Base-by-base conservation (phyloP, 2,329 filamentous ascomycete species). In the Alternaria brassicae region DNA sequence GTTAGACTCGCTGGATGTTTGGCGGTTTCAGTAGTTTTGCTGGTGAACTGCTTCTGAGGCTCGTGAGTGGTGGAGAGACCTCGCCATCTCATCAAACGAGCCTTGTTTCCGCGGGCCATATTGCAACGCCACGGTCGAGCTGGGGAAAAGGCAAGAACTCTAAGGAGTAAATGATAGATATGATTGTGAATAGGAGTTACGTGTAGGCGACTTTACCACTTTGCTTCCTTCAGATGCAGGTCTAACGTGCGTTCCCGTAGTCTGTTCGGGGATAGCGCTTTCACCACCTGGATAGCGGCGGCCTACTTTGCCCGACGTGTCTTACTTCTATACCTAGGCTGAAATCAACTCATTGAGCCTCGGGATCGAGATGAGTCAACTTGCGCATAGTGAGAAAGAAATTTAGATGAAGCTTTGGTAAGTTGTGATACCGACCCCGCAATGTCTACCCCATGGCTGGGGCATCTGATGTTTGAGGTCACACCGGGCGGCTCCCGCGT, bases 391-490 rank as follows among this genome's bases (percentile, higher is more conserved):
- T 30, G 32, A 21, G 10, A 36, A 21, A 17, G 34, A 28, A 21
- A 32, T 49, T 23, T 32, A 32, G 25, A 40, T 32, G 53, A 40
- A 19, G 12, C 37, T 45, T 47, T 49, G 50, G 41, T 32, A 21
- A 19, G 27, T 37, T 34, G 56, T 40, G 17, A 30, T 30, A 30
- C 58, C 42, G 50, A 60, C 63, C 58, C 63, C 56, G 59, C 61
- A 54, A 50, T 52, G 42, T 32, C 41, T 50, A 47, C 40, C 53
- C 41, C 48, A 52, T 56, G 44, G 25, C 21, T 34, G 19, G 49
- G 17, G 32, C 58, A 62, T 58, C 58, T 66, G 37, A 63, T 58
- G 58, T 45, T 49, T 10, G 23, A 39, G 59, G 63, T 66, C 61
- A 65, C 57, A 66, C 58, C 37, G 49, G 15, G 30, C n/a, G 15